Base-by-base conservation (phyloP, 805 yeast genomes). In the Pichia sporocuriosa region DNA sequence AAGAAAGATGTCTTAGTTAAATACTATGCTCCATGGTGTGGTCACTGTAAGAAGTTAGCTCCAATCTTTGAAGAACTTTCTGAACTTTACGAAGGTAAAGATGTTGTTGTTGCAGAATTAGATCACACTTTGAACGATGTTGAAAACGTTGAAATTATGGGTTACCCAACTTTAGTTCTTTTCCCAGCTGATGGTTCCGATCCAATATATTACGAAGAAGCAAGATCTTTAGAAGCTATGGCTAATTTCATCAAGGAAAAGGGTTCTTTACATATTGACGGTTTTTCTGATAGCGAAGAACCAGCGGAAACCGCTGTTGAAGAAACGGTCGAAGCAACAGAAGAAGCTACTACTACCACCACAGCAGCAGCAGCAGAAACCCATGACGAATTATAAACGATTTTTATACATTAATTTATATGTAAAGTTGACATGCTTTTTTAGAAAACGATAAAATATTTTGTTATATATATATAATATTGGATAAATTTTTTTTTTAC, bases 21-120 rank as follows among this genome's bases (percentile, higher is more conserved):
- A 69, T 90, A 89, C 68, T 89, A 85, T 59, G 97, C 97, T 37
- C 94, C 95, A 67, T 89, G 96, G 96, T 88, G 96, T 71, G 94
- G 96, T 35, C 96, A 88, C 72, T 87, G 96, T 72, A 87, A 86
- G 73, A 84, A 76, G 66, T 73, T 88, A 62, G 90, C 90, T 39
- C 96, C 96, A 58, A 72, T 70, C 44, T 90, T 79, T 71, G 94
- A 85, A 61, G 93, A 89, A 60, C 75, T 93, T 51, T 97, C 90
- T 39, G 79, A 69, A 38, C 55, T 82, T 41, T 84, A 73, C 65
- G 69, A 68, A 46, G 77, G 79, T 57, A 57, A 65, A 19, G 68
- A 62, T 35, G 84, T 90, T 45, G 61, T 79, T 32, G 68, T 93
- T 57, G 96, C 96, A 52, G 79, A 89, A 65, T 66, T 93, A 43